Evolutionary conservation across 345 rosid species (phyloP), one percentile per base, ranked within the genome.

Genomic region (Anastatica hierochuntica): DNA sequence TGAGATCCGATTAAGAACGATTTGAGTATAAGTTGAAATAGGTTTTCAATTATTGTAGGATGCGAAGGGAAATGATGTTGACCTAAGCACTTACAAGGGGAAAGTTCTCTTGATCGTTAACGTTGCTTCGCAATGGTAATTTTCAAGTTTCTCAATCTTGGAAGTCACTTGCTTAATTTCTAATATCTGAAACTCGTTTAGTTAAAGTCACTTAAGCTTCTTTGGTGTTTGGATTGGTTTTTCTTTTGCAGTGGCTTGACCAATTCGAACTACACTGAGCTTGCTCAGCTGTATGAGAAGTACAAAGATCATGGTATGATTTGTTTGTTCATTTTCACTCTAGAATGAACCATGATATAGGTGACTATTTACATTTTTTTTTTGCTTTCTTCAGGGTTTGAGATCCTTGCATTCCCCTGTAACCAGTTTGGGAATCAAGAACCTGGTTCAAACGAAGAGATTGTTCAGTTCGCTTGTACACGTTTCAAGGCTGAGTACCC

Each of bases 401-500:
- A 87, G 77, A 87, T 90, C 64, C 69, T 87, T 59, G 96, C 96
- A 10, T 90, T 87, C 49, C 96, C 96, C 0, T 84, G 98, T 74
- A 90, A 90, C 74, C 98, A 87, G 74, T 87, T 90, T 68, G 84
- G 79, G 16, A 75, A 69, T 59, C 96, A 90, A 67, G 98, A 90
- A 68, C 98, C 94, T 12, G 95, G 96, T 56, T 52, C 43, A 40
- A 90, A 82, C 53, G 92, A 86, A 62, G 72, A 90, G 74, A 87
- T 87, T 36, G 12, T 77, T 37, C 75, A 87, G 56, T 73, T 77
- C 54, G 92, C 85, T 27, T 84, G 98, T 74, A 86, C 98, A n/a
- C 80, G 85, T 59, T 90, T 87, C 68, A 90, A 90, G 64, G 96
- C 95, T 5, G 98, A 90, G 76, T 90, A 73, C 75, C 96, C 96